Base-by-base conservation (phyloP, 2,329 filamentous ascomycete genomes). In the Fusarium sp. region DNA sequence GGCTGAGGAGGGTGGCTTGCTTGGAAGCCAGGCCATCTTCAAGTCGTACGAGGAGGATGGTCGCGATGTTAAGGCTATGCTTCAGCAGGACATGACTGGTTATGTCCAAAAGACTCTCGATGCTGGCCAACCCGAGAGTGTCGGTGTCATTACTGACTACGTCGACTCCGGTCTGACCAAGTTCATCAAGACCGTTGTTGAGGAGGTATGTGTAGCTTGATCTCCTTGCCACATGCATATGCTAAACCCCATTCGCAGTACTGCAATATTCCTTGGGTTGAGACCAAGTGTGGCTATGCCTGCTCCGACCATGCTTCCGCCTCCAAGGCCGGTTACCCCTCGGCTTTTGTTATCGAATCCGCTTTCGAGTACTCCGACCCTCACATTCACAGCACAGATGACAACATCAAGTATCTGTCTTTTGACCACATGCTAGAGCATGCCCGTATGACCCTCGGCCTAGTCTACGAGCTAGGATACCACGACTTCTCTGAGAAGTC, bases 41-140 rank as follows among this genome's bases (percentile, higher is more conserved):
- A 85, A 87, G 50, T 82, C 87, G 9, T 98, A 98, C 76, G 90
- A 92, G 79, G 88, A 90, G 77, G 80, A 87, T 22, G 85, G 86
- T 32, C 87, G 90, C 25, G 89, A 95, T 69, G 86, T 98, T 78
- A 96, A 95, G 82, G 95, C 95, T 33, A 98, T 98, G 96, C 87
- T 98, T 55, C 95, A 98, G 82, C 95, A 98, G 80, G 95, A 98
- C 79, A 98, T 98, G 95, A 97, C 93, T 2, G 95, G 95, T 19
- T 97, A 91, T 77, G 87, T 94, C 7, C 88, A 94, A 77, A 90
- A 90, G 74, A 97, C 94, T 0, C 81, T 96, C 20, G 92, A 96
- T 69, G 90, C 92, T 4, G 94, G 94, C 61, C 85, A 92, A 78
- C 86, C 89, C 7, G 95, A 97, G 83, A 91, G 89, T 45, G 92